Base-by-base conservation (phyloP, 495 filamentous ascomycete genomes). In the Thozetella sp. region DNA sequence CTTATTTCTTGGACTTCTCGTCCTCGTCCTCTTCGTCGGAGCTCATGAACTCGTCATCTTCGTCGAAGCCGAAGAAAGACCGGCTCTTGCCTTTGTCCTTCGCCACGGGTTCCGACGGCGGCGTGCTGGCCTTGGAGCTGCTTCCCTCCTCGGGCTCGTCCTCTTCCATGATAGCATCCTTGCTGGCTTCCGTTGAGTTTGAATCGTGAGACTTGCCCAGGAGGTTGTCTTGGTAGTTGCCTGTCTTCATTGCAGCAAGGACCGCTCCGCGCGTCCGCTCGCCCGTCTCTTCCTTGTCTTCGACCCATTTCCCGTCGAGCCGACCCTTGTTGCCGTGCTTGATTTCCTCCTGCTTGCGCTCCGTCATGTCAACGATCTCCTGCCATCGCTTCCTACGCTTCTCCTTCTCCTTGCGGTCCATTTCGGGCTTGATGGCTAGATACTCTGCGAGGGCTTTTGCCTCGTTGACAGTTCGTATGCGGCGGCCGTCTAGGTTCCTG, bases 381-480 rank as follows among this genome's bases (percentile, higher is more conserved):
- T 94, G 85, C 91, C 93, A 97, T 50, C 92, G 73, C 71, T 88
- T 84, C 50, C 88, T 79, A 46, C 92, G 83, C 71, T 89, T 89
- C 68, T 96, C 93, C 59, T 93, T 92, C 69, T 97, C 94, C 67
- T 89, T 90, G 65, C 87, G 86, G 57, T 97, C 95, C 93, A 97
- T 97, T 57, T 97, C 95, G 0, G 96, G 95, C 70, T 98, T 97
- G 55, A 95, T 87, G 13, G 95, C 93, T 1, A 98, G 83, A 69
- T 96, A 98, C 70, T 98, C 94, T 0, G 96, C 93, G 26, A 99
- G 81, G 2, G 91, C 89, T 72, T 98, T 99, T 19, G 96, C 95
- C 66, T 97, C 94, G 55, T 89, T 93, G 40, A 99, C 88, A 9
- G 94, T 97, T 58, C 95, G 88, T 40, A 98, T 74, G 34, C 95